A percentile compares a stretch with the other conserved stretches of the same genome.
These are phyloP conservation scores for Tolypocladium guangdongense DNA, from an alignment of 2,329 filamentous ascomycete species.

Conservation along the genomic window DNA sequence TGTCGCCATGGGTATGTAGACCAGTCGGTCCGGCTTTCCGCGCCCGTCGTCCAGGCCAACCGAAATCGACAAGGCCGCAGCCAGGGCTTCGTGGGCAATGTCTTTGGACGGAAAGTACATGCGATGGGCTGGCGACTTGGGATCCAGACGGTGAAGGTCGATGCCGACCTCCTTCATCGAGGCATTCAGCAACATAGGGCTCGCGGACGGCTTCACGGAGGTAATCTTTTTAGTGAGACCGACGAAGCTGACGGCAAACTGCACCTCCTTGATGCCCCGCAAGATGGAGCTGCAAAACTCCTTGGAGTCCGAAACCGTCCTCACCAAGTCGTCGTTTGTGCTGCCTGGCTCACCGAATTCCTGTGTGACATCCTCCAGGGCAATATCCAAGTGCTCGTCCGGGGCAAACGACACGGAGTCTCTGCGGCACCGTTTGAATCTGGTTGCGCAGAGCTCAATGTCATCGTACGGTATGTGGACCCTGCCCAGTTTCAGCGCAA, in stretches of 20 bases:
- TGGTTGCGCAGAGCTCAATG: conserved; percentile 50
- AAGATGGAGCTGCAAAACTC: conserved; percentile 86
- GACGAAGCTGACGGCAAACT: conserved; percentile 87
- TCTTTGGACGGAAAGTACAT: conserved; percentile 97
- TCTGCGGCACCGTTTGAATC: conserved; percentile 35
- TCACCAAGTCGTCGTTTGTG: conserved; percentile 57
- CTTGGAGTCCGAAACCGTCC: conserved; percentile 82
- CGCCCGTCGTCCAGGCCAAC: conserved; percentile 86
- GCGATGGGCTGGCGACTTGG: conserved; percentile 84
- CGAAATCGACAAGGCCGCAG: conserved; percentile 86
- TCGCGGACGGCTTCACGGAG: conserved; percentile 52
- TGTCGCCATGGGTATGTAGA: conserved; percentile 96
- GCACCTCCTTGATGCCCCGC: conserved; percentile 88
- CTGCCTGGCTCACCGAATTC: conserved; percentile 61
- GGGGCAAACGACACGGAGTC: conserved; percentile 23
- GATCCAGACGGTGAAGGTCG: conserved; percentile 83
- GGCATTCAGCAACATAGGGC: conserved; percentile 71
- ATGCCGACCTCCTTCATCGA: conserved; percentile 96
- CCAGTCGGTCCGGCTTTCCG: conserved; percentile 70
- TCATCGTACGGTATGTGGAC: conserved; percentile 89
- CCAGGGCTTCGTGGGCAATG: conserved; percentile 85
- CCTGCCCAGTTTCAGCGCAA: conserved; percentile 82
- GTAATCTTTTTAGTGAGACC: conserved; percentile 74
- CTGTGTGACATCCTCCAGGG: conserved; percentile 62
- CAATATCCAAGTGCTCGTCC: conserved; percentile 45